Evolutionary conservation across 495 filamentous ascomycete genomes (phyloP), one percentile per base, ranked within the genome.

Genomic region (Aspergillus ellipticus): DNA sequence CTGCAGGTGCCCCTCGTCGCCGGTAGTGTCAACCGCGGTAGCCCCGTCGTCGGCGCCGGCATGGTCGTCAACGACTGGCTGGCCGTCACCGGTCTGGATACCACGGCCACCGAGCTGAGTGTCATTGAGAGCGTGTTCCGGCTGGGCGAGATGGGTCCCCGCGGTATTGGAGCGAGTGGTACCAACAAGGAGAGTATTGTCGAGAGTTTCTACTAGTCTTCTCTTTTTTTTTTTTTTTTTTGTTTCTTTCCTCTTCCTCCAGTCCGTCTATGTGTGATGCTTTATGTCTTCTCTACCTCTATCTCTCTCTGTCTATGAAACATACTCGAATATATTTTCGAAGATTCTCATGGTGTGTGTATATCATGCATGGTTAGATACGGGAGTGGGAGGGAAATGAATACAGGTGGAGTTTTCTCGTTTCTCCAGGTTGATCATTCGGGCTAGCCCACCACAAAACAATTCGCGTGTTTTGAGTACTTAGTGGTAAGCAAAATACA

Each of bases 1-100:
- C 82, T 98, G 59, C 94, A 97, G 74, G 92, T 98, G 47, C 94
- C 94, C 9, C 83, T 98, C 2, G 94, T 98, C 2, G 94, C 94
- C 0, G 94, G 94, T 28, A 89, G 83, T 64, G 87, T 98, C 19
- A 98, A 98, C 74, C 83, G 94, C 54, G 95, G 94, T 31, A 89
- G 84, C 57, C 83, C 89, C 41, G 92, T 97, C n/a, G 90, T 98
- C 28, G 94, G 94, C 21, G 94, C 94, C 10, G 94, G 94, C 21
- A 96, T 97, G 90, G 94, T 98, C 9, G 94, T 98, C 53, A 98
- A 98, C 68, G 94, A 98, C 77, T 97, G 94, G 94, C 82, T 97
- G 74, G 95, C 94, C 8, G 89, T 98, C n/a, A 95, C 92, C 3
- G 90, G 94, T 9, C 75, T 97, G 43, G 95, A 97, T 67, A 98